phyloP scores from a whole-genome alignment of 2,329 filamentous ascomycete genomes.

The Aspergillus sp. region DNA sequence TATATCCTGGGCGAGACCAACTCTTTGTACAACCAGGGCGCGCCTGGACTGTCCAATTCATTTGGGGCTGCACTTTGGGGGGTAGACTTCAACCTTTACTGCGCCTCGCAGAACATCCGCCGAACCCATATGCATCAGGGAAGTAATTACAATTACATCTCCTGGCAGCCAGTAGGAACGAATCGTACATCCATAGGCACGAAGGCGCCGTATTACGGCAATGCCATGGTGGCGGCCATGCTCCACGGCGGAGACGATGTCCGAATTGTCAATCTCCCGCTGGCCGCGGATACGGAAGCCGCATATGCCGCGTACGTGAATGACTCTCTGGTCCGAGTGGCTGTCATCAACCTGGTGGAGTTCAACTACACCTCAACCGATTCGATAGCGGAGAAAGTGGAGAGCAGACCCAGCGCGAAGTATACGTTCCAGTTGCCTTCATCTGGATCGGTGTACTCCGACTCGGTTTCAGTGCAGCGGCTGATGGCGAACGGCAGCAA shows the following conservation, averaged over 20 bases:
- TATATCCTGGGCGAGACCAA: conserved; percentile 65
- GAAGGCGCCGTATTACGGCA: conserved; percentile 66
- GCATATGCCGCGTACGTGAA: conserved; percentile 48
- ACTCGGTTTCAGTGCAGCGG: conserved; percentile 47
- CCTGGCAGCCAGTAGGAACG: conserved; percentile 63
- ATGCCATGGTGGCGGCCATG: conserved; percentile 60
- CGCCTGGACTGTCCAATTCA: conserved; percentile 62
- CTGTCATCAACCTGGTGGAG: conserved; percentile 60
- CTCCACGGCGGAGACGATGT: conserved; percentile 48
- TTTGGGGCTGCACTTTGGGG: conserved; percentile 68
- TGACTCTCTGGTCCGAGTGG: conserved; percentile 49
- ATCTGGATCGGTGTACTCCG: conserved; percentile 14
- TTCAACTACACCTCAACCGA: conserved; percentile 54
- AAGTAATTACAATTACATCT: conserved; percentile 62
- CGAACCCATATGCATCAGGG: conserved; percentile 67
- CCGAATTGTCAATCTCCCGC: conserved; percentile 53
- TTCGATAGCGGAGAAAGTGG: conserved; percentile 27
- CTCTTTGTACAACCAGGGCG: conserved; percentile 64
- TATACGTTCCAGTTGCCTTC: conserved; percentile 31
- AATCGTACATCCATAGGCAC: conserved; percentile 55
- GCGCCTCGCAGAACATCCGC: conserved; percentile 57
- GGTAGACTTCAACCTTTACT: conserved; percentile 63
- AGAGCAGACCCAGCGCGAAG: conserved; percentile 24
- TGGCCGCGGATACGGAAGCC: conserved; percentile 46
- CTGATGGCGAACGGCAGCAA: conserved; percentile 65